These are phyloP conservation scores for Mrakia frigida DNA, from an alignment of 768 basidiomycete species.

Conservation along the genomic window DNA sequence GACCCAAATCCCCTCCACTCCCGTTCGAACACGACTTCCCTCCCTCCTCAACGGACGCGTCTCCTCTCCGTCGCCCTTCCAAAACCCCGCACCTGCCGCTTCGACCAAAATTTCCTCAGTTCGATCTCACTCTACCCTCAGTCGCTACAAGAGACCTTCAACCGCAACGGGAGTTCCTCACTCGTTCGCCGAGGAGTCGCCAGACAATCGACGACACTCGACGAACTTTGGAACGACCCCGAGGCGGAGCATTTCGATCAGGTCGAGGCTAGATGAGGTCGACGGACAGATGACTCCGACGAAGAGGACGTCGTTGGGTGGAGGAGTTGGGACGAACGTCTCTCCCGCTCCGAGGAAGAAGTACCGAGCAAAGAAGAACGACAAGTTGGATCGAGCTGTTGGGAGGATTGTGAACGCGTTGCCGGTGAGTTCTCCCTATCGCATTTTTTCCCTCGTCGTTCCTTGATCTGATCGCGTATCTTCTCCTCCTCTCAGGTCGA, in stretches of 20 bases:
- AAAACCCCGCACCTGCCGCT: background rate
- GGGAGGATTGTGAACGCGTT: conserved; percentile 29
- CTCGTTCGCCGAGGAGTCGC: background rate
- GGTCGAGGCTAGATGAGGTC: background rate
- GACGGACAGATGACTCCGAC: background rate
- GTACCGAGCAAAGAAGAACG: conserved; percentile 18
- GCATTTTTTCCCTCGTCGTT: background rate
- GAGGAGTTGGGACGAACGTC: background rate
- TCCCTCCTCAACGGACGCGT: background rate
- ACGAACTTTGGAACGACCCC: background rate
- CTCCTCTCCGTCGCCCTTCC: conserved; percentile 6
- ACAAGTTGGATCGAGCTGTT: conserved; percentile 29
- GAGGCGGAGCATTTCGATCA: background rate
- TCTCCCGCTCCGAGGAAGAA: conserved; percentile 10
- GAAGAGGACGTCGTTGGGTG: conserved; percentile 2
- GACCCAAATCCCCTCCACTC: background rate
- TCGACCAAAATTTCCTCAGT: background rate
- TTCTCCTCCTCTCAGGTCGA: conserved; percentile 5
- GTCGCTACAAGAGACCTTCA: background rate
- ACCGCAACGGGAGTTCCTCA: background rate
- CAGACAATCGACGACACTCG: background rate
- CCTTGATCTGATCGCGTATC: background rate
- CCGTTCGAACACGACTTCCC: background rate
- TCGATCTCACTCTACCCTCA: background rate
- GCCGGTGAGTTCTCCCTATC: conserved; percentile 4